Conservation (phyloP, 768 basidiomycete species). For the Pleurotus sapidus region DNA sequence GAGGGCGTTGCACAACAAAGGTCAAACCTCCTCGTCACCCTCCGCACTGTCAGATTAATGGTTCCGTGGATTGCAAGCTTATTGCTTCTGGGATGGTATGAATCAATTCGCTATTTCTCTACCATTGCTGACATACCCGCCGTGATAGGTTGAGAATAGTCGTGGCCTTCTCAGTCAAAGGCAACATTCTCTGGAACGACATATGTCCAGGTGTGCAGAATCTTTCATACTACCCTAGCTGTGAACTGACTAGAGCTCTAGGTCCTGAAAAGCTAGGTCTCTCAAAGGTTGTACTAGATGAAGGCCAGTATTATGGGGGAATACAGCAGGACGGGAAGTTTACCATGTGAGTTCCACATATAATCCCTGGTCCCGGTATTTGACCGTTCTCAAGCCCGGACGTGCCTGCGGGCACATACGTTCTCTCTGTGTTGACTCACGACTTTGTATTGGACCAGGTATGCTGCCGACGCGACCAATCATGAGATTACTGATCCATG, state of each 20-base stretch:
- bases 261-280: slow-evolving; percentile 43
- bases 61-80: slow-evolving; percentile 9
- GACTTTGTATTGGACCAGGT: slow-evolving; percentile 75
- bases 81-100: slow-evolving; percentile 24
- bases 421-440: slow-evolving; percentile 65
- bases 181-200: slow-evolving; percentile 71
- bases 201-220: slow-evolving; percentile 52
- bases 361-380: not conserved
- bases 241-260: slow-evolving; percentile 16
- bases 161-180: slow-evolving; percentile 53
- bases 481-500: slow-evolving; percentile 5
- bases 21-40: not conserved
- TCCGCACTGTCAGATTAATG: not conserved
- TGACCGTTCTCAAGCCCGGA: slow-evolving; percentile 45
- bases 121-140: slow-evolving; percentile 12
- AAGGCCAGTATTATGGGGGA: slow-evolving; percentile 50
- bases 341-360: slow-evolving; percentile 49
- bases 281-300: slow-evolving; percentile 59
- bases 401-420: slow-evolving; percentile 65
- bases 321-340: slow-evolving; percentile 61
- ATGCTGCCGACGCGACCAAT: slow-evolving; percentile 6
- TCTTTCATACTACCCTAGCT: not conserved
- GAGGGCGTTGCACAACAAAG: not conserved
- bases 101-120: not conserved
- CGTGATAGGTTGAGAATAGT: slow-evolving; percentile 22